Evolutionary conservation across 805 yeast species (phyloP), one percentile per base, ranked within the genome.

Genomic region (Metschnikowia corniflorae): DNA sequence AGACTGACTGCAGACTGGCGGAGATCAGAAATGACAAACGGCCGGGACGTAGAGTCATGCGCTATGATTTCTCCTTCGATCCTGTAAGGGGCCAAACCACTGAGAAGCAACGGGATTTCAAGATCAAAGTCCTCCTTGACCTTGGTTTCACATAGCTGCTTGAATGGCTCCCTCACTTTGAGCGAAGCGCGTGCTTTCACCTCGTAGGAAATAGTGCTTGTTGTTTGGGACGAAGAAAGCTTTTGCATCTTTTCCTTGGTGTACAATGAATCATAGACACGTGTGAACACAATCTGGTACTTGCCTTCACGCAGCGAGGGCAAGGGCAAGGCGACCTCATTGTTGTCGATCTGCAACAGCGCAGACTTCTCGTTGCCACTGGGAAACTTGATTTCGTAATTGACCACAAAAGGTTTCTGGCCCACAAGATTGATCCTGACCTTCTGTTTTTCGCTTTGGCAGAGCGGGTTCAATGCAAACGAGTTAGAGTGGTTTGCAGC

Each of bases 141-240:
- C 16, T 46, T 52, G n/a, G 62, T 57, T 35, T 64, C 74, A 39
- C 73, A 71, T 5, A 61, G 67, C 49, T 76, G 79, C 27, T 71
- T 64, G 2, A 71, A 61, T 32, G 69, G 68, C 15, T 69, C 60
- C 14, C 60, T 62, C 51, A 84, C 80, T 21, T 53, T 53, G 1
- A 79, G 80, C 8, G 53, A 54, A 9, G 97, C 96, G n/a, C 78
- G 61, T 2, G 77, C 62, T 36, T 72, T 67, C 5, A 88, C 85
- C 2, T 61, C 60, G 36, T 68, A 68, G 9, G 50, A 36, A 8
- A 65, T 51, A 1, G 58, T 55, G 15, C 35, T 33, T 4, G 49
- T 29, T 8, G 24, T 15, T 9, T 32, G 30, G 27, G 32, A 34
- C 30, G 39, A 22, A 1, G 33, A 15, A 10, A 40, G 13, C 16